Base-by-base conservation (phyloP, 2,329 filamentous ascomycete genomes). In the Paraphaeosphaeria minitans region DNA sequence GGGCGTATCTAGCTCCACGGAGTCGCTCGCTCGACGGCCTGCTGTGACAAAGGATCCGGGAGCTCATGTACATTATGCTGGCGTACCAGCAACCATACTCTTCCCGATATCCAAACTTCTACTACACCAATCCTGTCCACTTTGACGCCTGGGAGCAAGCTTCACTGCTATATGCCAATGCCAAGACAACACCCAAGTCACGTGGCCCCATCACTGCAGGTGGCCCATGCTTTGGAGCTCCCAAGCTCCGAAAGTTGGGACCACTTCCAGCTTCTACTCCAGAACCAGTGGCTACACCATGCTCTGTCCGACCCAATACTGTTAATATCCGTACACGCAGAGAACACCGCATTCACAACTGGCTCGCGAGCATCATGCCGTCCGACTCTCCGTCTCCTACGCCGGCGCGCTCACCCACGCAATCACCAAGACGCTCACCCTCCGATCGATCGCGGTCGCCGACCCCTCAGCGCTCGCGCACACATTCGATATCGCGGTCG, bases 401-500 rank as follows among this genome's bases (percentile, higher is more conserved):
- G 24, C 61, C 51, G 16, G 35, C 55, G 49, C 67, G 77, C 58
- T 79, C 79, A 45, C 75, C 59, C 53, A 72, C 75, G 39, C 65
- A 56, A 51, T 71, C 73, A 53, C 66, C 63, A 39, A 67, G 59
- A 55, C 69, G 61, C 48, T 66, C 68, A 42, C 48, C 48, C 9
- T 68, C 71, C 39, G 63, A 60, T 35, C 61, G 62, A 13, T 75
- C 74, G 33, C 67, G 58, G 13, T 76, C 74, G 35, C 66, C 59
- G 52, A 75, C 76, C 42, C 74, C 69, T 14, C 69, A 68, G 41
- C 71, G 74, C 53, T 78, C 77, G 19, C 72, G 68, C 9, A 74
- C 75, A 22, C 71, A 69, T 42, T 73, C 65, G 46, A 69, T 69
- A 21, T 77, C 77, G 21, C 72, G 68, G 7, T 75, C 75, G 24